phyloP scores from a whole-genome alignment of 148 eudicot species.

The Rhododendron molle region DNA sequence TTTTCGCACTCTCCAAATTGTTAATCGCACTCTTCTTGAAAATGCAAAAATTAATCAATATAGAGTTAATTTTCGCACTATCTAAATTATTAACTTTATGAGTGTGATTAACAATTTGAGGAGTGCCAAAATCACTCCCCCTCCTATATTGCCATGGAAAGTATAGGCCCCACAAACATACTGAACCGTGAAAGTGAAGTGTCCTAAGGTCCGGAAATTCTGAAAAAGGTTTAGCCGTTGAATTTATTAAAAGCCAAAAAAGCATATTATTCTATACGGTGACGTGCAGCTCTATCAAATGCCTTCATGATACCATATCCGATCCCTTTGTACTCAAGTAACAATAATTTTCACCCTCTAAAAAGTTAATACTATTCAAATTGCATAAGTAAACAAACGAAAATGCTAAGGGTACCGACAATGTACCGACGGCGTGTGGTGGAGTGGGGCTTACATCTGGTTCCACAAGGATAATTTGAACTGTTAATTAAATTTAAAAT shows the following conservation, averaged over 20 bases:
- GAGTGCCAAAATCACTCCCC: too few species aligned
- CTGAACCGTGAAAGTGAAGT: constrained; percentile 14
- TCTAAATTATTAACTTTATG: too few species aligned
- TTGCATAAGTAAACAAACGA: neutral
- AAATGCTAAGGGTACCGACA: too few species aligned
- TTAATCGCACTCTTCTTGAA: too few species aligned
- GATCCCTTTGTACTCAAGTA: constrained; percentile 28
- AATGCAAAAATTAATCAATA: too few species aligned
- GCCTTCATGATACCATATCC: constrained; percentile 9
- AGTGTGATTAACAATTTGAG: too few species aligned
- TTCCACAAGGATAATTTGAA: too few species aligned
- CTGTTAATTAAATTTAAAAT: too few species aligned
- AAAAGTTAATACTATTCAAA: neutral
- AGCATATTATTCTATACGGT: constrained; percentile 5
- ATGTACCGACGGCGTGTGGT: too few species aligned
- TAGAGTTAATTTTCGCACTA: too few species aligned
- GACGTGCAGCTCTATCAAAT: neutral
- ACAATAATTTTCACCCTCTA: neutral
- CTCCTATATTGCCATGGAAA: neutral
- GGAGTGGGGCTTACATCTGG: too few species aligned
- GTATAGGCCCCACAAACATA: constrained; percentile 24
- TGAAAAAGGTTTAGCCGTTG: constrained; percentile 15
- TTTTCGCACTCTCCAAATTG: too few species aligned
- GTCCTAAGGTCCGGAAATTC: neutral
- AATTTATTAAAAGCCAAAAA: constrained; percentile 1